These are phyloP conservation scores for Sporobolomyces pararoseus DNA, from an alignment of 768 basidiomycete genomes.

Conservation along the genomic window DNA sequence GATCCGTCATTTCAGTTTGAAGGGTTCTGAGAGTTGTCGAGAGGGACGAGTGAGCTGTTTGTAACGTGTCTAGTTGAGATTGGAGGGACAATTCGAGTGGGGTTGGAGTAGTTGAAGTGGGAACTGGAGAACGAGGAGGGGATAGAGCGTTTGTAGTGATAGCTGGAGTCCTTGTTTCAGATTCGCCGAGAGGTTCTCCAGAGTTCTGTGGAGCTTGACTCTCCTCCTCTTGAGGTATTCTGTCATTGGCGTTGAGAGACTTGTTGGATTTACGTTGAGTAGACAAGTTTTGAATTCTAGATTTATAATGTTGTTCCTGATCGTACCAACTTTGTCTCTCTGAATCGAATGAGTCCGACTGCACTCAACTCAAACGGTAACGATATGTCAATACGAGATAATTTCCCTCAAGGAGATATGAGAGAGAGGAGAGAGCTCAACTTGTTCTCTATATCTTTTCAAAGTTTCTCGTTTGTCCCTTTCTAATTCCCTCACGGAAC, in stretches of 20 bases:
- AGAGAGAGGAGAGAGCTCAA: background rate
- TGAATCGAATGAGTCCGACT: conserved; percentile 76
- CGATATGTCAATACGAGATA: too few species aligned
- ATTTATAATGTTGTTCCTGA: conserved; percentile 88
- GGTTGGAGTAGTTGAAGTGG: conserved; percentile 23
- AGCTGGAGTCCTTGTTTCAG: too few species aligned
- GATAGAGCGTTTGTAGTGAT: background rate
- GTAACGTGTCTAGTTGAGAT: conserved; percentile 78
- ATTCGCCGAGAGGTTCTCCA: too few species aligned
- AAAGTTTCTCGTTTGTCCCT: conserved; percentile 79
- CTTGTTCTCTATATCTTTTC: conserved; percentile 81
- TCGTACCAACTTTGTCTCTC: conserved; percentile 90
- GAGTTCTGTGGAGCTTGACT: too few species aligned
- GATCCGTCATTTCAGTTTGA: conserved; percentile 75
- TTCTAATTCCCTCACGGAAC: conserved; percentile 77
- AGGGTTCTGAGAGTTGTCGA: conserved; percentile 79
- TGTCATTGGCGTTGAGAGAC: background rate
- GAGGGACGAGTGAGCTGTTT: conserved; percentile 75
- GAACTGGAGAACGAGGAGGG: conserved; percentile 11
- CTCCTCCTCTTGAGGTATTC: too few species aligned
- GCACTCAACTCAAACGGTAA: background rate
- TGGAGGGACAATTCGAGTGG: conserved; percentile 83
- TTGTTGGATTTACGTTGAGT: background rate
- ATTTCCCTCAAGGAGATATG: too few species aligned
- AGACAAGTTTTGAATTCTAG: conserved; percentile 74